Base-by-base conservation (phyloP, 129 eudicot genomes). In the Escallonia herrerae region DNA sequence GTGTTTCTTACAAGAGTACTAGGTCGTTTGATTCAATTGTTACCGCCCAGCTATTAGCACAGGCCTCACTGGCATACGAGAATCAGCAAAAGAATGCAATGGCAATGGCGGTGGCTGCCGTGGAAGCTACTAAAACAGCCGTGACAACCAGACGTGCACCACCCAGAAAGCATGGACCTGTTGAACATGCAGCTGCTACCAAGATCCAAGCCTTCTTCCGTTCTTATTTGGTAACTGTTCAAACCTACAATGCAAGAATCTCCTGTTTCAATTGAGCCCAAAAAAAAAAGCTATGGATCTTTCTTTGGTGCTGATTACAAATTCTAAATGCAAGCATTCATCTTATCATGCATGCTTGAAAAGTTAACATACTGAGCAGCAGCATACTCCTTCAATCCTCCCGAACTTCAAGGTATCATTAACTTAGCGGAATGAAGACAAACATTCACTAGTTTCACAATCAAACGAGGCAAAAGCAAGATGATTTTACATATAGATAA, bases 171-270 rank as follows among this genome's bases (percentile, higher is more conserved):
- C 13, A 7, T 43, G 11, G 69, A 40, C 8, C 71, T 3, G 40
- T 60, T 10, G 59, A 53, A 52, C 62, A 66, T 47, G 82, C 76
- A 4, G 95, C 97, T 22, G 97, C 95, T 49, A 83, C 75, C 53
- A 86, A 65, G 76, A 84, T 90, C 61, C 97, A 89, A 69, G 74
- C 95, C 2, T 60, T 56, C 47, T 89, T 80, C 47, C 93, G 87
- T 15, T 76, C 90, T 3, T 81, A 80, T 77, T 65, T 89, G 95
- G 96, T 85, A 89, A 13, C 60, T 48, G 43, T 40, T 45, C 12
- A 3, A 40, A 51, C 42, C 33, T 49, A 2, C 22, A 60, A 60
- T 22, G 33, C 33, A 22, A 22, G 33, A 22, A 22, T 22, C 33
- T 22, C 33, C 33, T 22, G 33, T 22, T 22, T 22, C 33, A 22